phyloP scores from a whole-genome alignment of 345 rosid genomes.

The Melaleuca alternifolia region DNA sequence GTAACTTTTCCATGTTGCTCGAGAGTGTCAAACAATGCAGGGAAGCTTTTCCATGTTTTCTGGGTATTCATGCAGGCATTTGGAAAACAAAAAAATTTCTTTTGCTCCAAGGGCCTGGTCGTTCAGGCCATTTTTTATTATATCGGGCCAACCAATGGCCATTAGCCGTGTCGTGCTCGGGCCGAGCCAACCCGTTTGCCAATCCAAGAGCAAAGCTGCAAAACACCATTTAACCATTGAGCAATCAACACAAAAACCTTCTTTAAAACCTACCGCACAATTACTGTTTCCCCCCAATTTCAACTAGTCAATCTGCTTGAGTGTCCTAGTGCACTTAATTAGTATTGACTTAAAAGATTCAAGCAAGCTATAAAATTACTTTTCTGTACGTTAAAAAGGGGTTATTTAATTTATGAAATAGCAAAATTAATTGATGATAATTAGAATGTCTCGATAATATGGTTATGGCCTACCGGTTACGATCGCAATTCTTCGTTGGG shows the following conservation, averaged over 20 bases:
- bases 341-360: background rate
- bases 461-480: too few relatives aligned
- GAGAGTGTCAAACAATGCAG: too few relatives aligned
- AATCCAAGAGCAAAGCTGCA: background rate
- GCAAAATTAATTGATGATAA: too few relatives aligned
- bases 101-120: background rate
- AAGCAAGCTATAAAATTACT: background rate
- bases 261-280: too few relatives aligned
- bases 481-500: too few relatives aligned
- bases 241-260: background rate
- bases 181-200: background rate
- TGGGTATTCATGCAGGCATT: background rate
- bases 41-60: background rate
- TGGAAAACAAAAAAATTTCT: background rate
- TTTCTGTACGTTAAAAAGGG: too few relatives aligned
- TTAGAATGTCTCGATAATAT: too few relatives aligned
- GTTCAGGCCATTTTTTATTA: background rate
- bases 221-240: background rate
- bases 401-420: too few relatives aligned
- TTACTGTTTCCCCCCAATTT: too few relatives aligned
- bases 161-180: too few relatives aligned
- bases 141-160: background rate
- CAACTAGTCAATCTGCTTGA: background rate
- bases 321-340: background rate
- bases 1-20: too few relatives aligned